These are phyloP conservation scores for Takakia lepidozioides DNA, from an alignment of 225 moss, liverwort and hornwort genomes.

Conservation along the genomic window DNA sequence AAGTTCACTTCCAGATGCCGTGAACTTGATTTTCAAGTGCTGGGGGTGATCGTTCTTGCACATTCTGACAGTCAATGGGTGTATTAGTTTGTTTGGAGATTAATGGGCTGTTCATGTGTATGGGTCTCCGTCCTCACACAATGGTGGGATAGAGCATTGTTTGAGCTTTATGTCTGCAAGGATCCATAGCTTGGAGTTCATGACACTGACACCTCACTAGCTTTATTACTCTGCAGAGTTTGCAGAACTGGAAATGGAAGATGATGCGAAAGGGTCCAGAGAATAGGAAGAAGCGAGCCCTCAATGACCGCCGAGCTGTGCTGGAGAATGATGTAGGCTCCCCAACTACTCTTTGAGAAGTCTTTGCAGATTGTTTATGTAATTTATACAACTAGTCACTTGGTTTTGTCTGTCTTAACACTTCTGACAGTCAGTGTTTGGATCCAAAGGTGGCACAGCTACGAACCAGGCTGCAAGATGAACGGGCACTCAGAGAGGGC, in stretches of 20 bases:
- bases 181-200: background rate
- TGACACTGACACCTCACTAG: background rate
- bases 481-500: slow-evolving; percentile 61
- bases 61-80: too few species aligned
- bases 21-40: too few species aligned
- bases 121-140: background rate
- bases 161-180: background rate
- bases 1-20: too few species aligned
- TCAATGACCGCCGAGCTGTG: slow-evolving; percentile 58
- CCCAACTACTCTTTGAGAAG: too few species aligned
- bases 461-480: slow-evolving; percentile 66
- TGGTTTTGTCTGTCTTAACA: too few species aligned
- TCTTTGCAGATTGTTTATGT: too few species aligned
- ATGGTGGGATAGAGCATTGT: background rate
- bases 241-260: slow-evolving; percentile 77
- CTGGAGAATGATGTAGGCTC: slow-evolving; percentile 81
- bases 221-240: slow-evolving; percentile 28
- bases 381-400: too few species aligned
- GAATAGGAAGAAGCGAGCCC: slow-evolving; percentile 64
- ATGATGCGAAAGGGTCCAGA: slow-evolving; percentile 72
- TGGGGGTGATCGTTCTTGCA: too few species aligned
- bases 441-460: slow-evolving; percentile 91
- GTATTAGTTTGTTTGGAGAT: too few species aligned
- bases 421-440: too few species aligned
- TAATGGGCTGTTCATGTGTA: too few species aligned